Conservation (phyloP, 148 eudicot species). For the Persicaria maculosa region DNA sequence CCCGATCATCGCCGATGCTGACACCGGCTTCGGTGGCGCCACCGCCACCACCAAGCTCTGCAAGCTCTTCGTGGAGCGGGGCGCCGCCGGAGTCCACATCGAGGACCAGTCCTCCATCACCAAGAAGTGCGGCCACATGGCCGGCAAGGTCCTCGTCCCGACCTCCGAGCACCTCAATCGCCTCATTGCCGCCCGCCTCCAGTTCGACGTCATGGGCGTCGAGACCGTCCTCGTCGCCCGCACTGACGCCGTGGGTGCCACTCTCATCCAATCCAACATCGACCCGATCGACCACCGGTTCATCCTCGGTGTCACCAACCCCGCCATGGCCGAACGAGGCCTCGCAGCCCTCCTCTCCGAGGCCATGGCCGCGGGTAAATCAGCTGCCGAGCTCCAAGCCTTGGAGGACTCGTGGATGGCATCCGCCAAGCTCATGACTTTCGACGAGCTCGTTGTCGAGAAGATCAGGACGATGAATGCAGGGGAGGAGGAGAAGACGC, state of each 20-base stretch:
- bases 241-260: slow-evolving; percentile 67
- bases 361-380: slow-evolving; percentile 50
- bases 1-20: slow-evolving; percentile 79
- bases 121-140: slow-evolving; percentile 85
- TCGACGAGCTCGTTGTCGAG: slow-evolving; percentile 50
- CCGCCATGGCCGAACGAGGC: slow-evolving; percentile 35
- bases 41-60: slow-evolving; percentile 80
- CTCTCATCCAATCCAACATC: slow-evolving; percentile 57
- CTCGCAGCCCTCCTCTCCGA: slow-evolving; percentile 41
- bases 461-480: slow-evolving; percentile 35
- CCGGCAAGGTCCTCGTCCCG: slow-evolving; percentile 64
- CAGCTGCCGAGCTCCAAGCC: slow-evolving; percentile 50
- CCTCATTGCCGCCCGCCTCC: slow-evolving; percentile 65
- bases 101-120: slow-evolving; percentile 82
- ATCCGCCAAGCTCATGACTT: slow-evolving; percentile 46
- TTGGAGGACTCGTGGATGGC: slow-evolving; percentile 60
- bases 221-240: slow-evolving; percentile 71
- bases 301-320: slow-evolving; percentile 58
- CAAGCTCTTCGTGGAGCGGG: slow-evolving; percentile 77
- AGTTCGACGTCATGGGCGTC: slow-evolving; percentile 71
- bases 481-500: slow-evolving; percentile 42
- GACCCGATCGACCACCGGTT: slow-evolving; percentile 72
- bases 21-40: slow-evolving; percentile 81
- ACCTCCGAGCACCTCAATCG: slow-evolving; percentile 61
- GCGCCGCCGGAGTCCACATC: slow-evolving; percentile 76